Base-by-base conservation (phyloP, 306 rosid genomes). In the Canavalia gladiata region DNA sequence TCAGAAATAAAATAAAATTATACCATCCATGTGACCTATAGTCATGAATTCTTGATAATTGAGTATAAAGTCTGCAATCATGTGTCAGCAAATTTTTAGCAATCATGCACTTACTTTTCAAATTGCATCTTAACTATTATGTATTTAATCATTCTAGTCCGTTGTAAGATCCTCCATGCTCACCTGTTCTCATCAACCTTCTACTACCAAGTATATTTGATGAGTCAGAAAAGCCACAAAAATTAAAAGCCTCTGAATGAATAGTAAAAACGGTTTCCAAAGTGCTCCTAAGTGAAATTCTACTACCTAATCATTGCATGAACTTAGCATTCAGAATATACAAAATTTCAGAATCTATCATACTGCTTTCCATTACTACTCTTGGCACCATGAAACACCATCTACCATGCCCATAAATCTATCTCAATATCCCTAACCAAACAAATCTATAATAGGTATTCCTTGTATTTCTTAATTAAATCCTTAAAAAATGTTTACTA, bases 151-250 rank as follows among this genome's bases (percentile, higher is more conserved):
- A 73, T 46, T 52, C 75, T 42, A 63, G 59, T 8, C n/a, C 52
- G n/a, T 31, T 39, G 29, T 8, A 80, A 49, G 56, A 80, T 60
- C 66, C 56, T 4, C 69, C 39, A 41, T 49, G 13, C 49, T 34
- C 55, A 13, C 49, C n/a, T 13, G 51, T 55, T 64, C 68, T 66
- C 62, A 76, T 68, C 39, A 68, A 58, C 41, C 71, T 39, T 49
- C 59, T 49, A 28, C 49, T 5, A 69, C 74, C 74, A 58, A 9
- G 28, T 31, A 41, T 13, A 57, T 54, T 43, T 39, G 43, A 82
- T 41, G 25, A 8, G 43, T 49, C 45, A 75, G 6, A 33, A 76
- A 29, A 59, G 2, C 69, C 39, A 76, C 35, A 42, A 76, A 47
- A 33, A 81, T 37, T 5, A 50, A 41, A 73, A 28, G 7, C 41